Evolutionary conservation across 2,329 filamentous ascomycete species (phyloP).

Genomic region (Drechslerella stenobrocha): DNA sequence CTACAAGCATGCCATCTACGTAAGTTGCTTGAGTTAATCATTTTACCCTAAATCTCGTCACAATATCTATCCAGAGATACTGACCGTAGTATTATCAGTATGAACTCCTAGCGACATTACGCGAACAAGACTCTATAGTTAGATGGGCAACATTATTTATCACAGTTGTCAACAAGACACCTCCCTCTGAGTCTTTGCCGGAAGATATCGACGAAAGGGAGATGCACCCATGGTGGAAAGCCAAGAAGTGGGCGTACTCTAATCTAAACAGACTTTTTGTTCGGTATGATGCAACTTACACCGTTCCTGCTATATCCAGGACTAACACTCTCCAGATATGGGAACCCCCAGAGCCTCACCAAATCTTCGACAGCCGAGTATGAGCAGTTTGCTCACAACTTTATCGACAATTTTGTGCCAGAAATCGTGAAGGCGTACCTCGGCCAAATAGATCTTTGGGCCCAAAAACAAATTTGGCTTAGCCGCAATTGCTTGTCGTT

Average conservation of each 20-base stretch:
- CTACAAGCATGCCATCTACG: slow-evolving; percentile 97
- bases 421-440: slow-evolving; percentile 96
- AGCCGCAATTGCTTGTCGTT: slow-evolving; percentile 92
- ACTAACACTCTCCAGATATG: slow-evolving; percentile 67
- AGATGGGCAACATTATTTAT: slow-evolving; percentile 97
- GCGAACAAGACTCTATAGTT: slow-evolving; percentile 79
- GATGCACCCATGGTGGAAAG: slow-evolving; percentile 98
- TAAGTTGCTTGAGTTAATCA: slow-evolving; percentile 60
- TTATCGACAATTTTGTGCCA: slow-evolving; percentile 86
- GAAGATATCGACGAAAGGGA: slow-evolving; percentile 85
- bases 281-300: slow-evolving; percentile 62
- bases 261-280: slow-evolving; percentile 96
- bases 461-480: slow-evolving; percentile 88
- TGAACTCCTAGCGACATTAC: slow-evolving; percentile 77
- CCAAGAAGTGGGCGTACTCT: slow-evolving; percentile 99
- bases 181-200: slow-evolving; percentile 75
- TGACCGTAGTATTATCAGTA: slow-evolving; percentile 62
- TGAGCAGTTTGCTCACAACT: slow-evolving; percentile 81
- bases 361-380: slow-evolving; percentile 71
- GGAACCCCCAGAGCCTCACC: slow-evolving; percentile 76
- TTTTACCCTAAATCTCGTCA: neutral
- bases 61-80: slow-evolving; percentile 1
- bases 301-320: slow-evolving; percentile 10
- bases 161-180: slow-evolving; percentile 80
- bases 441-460: slow-evolving; percentile 95